Conservation (phyloP, 2,329 filamentous ascomycete species). For the Colletotrichum eremochloae region DNA sequence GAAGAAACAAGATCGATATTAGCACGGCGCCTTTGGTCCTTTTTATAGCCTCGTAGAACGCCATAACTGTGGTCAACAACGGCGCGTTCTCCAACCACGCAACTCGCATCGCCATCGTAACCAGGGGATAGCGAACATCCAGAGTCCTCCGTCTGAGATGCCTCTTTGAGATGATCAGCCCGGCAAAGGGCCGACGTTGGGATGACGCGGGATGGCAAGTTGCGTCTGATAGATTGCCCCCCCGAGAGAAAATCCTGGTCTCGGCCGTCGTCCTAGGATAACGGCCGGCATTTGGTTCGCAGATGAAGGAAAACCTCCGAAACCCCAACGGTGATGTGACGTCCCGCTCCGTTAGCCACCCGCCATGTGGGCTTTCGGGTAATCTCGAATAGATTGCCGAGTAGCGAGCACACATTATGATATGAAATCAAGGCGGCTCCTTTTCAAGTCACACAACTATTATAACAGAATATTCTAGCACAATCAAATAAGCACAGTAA, state of each 20-base stretch:
- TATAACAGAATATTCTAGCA: too few relatives aligned
- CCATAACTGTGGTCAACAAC: background rate
- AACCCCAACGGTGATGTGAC: conserved; percentile 1
- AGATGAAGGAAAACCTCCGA: conserved; percentile 25
- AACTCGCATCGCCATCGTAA: conserved; percentile 2
- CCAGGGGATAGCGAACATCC: conserved; percentile 1
- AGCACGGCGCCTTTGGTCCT: background rate
- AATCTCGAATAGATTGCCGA: background rate
- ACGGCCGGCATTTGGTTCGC: conserved; percentile 16
- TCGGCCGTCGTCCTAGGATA: conserved; percentile 5
- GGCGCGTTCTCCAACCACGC: background rate
- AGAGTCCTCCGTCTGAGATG: conserved; percentile 8
- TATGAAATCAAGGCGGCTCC: too few relatives aligned
- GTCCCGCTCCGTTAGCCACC: conserved; percentile 5
- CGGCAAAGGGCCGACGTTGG: background rate
- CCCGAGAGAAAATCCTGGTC: background rate
- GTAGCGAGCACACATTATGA: background rate
- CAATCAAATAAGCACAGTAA: too few relatives aligned
- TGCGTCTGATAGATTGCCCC: conserved; percentile 20
- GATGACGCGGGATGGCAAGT: background rate
- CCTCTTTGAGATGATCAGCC: conserved; percentile 15
- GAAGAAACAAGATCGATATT: background rate
- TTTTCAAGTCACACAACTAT: too few relatives aligned
- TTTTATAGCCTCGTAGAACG: background rate
- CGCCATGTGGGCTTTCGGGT: background rate